These are phyloP conservation scores for Suillus brevipes DNA, from an alignment of 768 basidiomycete genomes.

Conservation along the genomic window DNA sequence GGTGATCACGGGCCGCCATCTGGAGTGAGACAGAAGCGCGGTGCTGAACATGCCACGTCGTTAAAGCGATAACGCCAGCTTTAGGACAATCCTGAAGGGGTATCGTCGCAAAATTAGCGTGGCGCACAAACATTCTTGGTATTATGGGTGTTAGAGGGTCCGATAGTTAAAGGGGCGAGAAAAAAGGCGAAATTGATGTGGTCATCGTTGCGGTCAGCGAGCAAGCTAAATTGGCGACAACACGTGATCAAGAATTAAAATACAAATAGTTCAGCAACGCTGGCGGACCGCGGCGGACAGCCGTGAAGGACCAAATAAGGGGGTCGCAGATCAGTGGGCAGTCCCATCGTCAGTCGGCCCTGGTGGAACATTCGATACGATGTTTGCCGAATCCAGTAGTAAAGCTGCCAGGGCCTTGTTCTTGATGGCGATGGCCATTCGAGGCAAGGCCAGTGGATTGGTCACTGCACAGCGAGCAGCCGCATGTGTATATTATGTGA, in stretches of 20 bases:
- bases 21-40: neutral
- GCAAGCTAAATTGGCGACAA: constrained; percentile 7
- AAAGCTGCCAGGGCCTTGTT: constrained; percentile 14
- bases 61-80: neutral
- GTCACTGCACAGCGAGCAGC: constrained; percentile 6
- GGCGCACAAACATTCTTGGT: neutral
- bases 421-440: constrained; percentile 3
- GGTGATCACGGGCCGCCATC: neutral
- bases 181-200: constrained; percentile 11
- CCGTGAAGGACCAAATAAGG: constrained; percentile 15
- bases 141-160: constrained; percentile 4
- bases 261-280: constrained; percentile 16
- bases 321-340: constrained; percentile 2
- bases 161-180: neutral
- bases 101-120: neutral
- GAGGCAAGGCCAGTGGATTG: neutral
- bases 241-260: constrained; percentile 12
- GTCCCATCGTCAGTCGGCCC: constrained; percentile 16
- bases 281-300: constrained; percentile 15
- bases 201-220: constrained; percentile 26
- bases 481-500: constrained; percentile 8
- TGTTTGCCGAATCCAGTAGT: constrained; percentile 10
- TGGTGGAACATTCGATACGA: constrained; percentile 16
- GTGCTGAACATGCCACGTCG: neutral
- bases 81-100: neutral